phyloP scores from a whole-genome alignment of 345 rosid species.

The Excoecaria agallocha region DNA sequence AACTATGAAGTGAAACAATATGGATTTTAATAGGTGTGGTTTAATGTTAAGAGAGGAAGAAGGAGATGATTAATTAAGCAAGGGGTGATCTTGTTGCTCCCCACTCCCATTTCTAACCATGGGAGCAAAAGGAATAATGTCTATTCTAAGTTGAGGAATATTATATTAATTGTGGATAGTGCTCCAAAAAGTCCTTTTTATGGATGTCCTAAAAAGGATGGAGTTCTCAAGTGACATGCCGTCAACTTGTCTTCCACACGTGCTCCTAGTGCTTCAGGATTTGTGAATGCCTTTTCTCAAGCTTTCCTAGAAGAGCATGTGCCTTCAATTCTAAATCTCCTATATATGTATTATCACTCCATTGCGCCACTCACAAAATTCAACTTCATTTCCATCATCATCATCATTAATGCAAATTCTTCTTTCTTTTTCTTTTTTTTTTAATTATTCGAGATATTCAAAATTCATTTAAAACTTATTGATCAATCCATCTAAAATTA shows the following conservation, averaged over 20 bases:
- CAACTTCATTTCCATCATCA: background rate
- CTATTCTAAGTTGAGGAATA: conserved; percentile 7
- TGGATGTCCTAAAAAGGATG: conserved; percentile 34
- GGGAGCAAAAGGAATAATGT: conserved; percentile 14
- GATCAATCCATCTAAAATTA: too few relatives aligned
- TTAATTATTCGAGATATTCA: too few relatives aligned
- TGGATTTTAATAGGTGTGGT: too few relatives aligned
- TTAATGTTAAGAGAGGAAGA: background rate
- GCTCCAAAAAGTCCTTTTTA: conserved; percentile 18
- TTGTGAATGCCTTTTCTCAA: background rate
- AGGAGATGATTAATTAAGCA: background rate
- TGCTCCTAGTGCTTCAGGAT: conserved; percentile 23
- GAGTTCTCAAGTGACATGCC: conserved; percentile 37
- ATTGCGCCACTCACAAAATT: background rate
- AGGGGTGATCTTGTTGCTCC: conserved; percentile 34
- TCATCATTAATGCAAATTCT: background rate
- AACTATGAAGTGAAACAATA: too few relatives aligned
- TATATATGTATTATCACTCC: background rate
- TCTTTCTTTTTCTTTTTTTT: too few relatives aligned
- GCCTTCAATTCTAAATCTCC: background rate
- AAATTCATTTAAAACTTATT: too few relatives aligned
- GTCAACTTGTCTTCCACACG: conserved; percentile 49
- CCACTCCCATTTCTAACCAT: conserved; percentile 12
- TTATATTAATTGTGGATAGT: conserved; percentile 16
- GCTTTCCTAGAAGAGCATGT: conserved; percentile 16